Base-by-base conservation (phyloP, 345 rosid species). In the Passiflora organensis region DNA sequence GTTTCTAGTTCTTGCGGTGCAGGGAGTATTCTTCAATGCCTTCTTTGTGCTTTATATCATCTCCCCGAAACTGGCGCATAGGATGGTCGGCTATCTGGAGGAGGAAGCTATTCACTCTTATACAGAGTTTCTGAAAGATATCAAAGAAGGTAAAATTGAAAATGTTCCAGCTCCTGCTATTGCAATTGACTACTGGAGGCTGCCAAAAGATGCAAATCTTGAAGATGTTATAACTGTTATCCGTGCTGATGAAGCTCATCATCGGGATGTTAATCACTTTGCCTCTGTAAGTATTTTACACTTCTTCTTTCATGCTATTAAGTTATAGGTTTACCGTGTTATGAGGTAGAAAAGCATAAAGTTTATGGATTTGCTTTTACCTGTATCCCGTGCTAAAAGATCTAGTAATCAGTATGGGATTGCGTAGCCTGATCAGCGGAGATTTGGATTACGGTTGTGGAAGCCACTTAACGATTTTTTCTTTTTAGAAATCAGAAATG, bases 21-120 rank as follows among this genome's bases (percentile, higher is more conserved):
- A 89, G 74, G 96, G 94, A 36, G 60, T 77, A 14, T 85, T 85
- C 77, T 89, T 83, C 56, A 89, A 83, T 61, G 81, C 82, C 16
- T 89, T 75, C 78, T 77, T 89, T 60, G 55, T 76, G 23, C 74
- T 80, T 9, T 89, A 83, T 51, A 22, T 85, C 18, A 19, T 72
- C 21, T 89, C 95, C 9, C 91, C 94, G 0, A 82, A 86, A 14
- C 51, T 89, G 42, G 88, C 87, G 13, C 96, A 89, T 58, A 76
- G 91, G 45, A 51, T 89, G 18, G 88, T 82, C 10, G 96, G 96
- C 8, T 89, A 85, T 45, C 57, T 85, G 65, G 95, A 89, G 67
- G 96, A 89, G 72, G 96, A 89, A 60, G 94, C 96, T 36, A 74
- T 89, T 18, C 91, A 89, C 66, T 89, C 96, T 0, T 85, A 89